Percentiles rank a stretch among this genome's conserved stretches.
phyloP scores from a whole-genome alignment of 768 basidiomycete species.

The Xanthoconium stramineum region DNA sequence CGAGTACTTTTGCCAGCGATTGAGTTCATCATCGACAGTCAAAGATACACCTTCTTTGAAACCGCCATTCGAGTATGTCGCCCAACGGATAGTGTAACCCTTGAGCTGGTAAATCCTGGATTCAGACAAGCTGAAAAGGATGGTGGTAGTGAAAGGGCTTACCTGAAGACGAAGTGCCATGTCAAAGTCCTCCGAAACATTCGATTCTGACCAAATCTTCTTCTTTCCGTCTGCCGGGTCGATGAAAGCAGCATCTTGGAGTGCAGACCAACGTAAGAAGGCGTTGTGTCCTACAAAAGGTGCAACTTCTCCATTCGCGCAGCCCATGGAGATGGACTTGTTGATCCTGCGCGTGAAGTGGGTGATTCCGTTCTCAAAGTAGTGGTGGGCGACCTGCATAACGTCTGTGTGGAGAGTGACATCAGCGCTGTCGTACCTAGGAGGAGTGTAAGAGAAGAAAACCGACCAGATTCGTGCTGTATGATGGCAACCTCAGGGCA shows the following conservation, averaged over 20 bases:
- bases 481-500: slow-evolving; percentile 89
- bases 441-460: neutral
- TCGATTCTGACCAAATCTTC: slow-evolving; percentile 69
- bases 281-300: slow-evolving; percentile 89
- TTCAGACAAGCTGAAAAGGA: slow-evolving; percentile 58
- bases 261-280: slow-evolving; percentile 84
- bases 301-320: slow-evolving; percentile 71
- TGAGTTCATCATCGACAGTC: slow-evolving; percentile 87
- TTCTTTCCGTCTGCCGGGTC: slow-evolving; percentile 54
- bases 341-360: slow-evolving; percentile 92
- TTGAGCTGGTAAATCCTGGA: slow-evolving; percentile 26
- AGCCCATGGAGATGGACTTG: slow-evolving; percentile 73
- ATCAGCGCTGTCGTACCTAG: slow-evolving; percentile 22
- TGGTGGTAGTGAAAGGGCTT: slow-evolving; percentile 8
- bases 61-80: slow-evolving; percentile 80
- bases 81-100: slow-evolving; percentile 46
- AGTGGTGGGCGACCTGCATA: slow-evolving; percentile 86
- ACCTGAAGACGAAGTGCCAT: slow-evolving; percentile 58
- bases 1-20: slow-evolving; percentile 89
- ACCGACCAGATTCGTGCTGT: slow-evolving; percentile 75
- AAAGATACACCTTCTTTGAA: slow-evolving; percentile 93
- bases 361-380: slow-evolving; percentile 91
- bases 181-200: slow-evolving; percentile 71
- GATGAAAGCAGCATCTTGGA: slow-evolving; percentile 82
- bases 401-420: slow-evolving; percentile 50